Conservation (phyloP, 768 basidiomycete genomes). For the Fibroporia radiculosa region DNA sequence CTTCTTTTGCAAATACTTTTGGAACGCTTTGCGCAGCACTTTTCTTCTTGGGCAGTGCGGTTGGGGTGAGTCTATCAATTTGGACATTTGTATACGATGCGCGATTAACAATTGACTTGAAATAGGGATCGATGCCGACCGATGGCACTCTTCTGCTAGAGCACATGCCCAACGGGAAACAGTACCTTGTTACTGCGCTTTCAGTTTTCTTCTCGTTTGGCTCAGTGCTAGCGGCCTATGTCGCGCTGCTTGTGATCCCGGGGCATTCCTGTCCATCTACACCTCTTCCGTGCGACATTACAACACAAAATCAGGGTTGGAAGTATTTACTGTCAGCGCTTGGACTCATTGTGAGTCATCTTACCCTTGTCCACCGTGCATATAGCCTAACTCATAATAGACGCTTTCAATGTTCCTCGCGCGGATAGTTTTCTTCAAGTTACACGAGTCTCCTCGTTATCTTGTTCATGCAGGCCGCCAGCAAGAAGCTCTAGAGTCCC, state of each 20-base stretch:
- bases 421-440: constrained; percentile 82
- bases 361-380: neutral
- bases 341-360: constrained; percentile 67
- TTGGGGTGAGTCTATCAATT: constrained; percentile 59
- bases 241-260: constrained; percentile 77
- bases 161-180: constrained; percentile 86
- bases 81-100: neutral
- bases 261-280: constrained; percentile 53
- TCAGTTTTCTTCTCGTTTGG: constrained; percentile 97
- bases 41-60: constrained; percentile 87
- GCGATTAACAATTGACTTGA: neutral
- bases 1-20: constrained; percentile 70
- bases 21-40: constrained; percentile 60
- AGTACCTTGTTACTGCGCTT: constrained; percentile 85
- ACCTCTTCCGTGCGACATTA: constrained; percentile 52
- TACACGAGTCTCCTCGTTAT: constrained; percentile 92
- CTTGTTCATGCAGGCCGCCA: constrained; percentile 84
- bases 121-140: constrained; percentile 90
- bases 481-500: constrained; percentile 74
- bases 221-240: constrained; percentile 75
- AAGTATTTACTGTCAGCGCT: constrained; percentile 72
- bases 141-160: constrained; percentile 91
- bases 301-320: constrained; percentile 79
- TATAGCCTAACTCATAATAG: constrained; percentile 31
- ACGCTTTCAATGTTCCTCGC: constrained; percentile 82